Percentiles rank a stretch among this genome's conserved stretches.
Evolutionary conservation across 768 basidiomycete genomes (phyloP).

Genomic region (Termitomyces sp.): DNA sequence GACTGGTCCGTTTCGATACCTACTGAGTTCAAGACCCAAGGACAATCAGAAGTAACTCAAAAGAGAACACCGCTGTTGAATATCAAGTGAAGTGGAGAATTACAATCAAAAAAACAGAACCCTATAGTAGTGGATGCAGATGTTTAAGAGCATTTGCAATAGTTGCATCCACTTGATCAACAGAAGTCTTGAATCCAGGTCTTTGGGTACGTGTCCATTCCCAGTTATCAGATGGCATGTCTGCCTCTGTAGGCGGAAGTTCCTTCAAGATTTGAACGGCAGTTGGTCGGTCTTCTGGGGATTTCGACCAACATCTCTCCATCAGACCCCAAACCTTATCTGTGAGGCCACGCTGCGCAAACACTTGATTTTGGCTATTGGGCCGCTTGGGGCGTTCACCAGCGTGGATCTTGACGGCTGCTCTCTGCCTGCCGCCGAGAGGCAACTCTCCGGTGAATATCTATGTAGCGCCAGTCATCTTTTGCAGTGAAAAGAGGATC

Average conservation of each 20-base stretch:
- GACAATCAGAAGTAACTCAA: too few relatives aligned
- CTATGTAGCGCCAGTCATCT: background rate
- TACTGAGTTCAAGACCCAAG: too few relatives aligned
- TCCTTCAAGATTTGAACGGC: background rate
- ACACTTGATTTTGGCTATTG: background rate
- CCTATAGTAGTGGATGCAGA: background rate
- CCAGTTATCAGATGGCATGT: background rate
- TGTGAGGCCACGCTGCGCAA: background rate
- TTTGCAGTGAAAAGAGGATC: background rate
- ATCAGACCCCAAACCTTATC: constrained; percentile 1
- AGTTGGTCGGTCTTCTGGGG: background rate
- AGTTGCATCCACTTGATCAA: background rate
- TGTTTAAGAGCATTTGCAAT: background rate
- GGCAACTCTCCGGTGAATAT: background rate
- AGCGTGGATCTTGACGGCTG: background rate
- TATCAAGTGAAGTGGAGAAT: too few relatives aligned
- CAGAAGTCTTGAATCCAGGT: background rate
- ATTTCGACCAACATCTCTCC: background rate
- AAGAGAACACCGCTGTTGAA: too few relatives aligned
- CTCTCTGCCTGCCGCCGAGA: background rate
- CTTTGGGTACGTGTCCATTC: background rate
- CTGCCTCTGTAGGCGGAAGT: background rate
- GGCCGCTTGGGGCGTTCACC: background rate
- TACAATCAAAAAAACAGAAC: background rate
- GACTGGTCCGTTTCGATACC: too few relatives aligned